phyloP scores from a whole-genome alignment of 768 basidiomycete species.

The Lanmaoa pseudosensibilis region DNA sequence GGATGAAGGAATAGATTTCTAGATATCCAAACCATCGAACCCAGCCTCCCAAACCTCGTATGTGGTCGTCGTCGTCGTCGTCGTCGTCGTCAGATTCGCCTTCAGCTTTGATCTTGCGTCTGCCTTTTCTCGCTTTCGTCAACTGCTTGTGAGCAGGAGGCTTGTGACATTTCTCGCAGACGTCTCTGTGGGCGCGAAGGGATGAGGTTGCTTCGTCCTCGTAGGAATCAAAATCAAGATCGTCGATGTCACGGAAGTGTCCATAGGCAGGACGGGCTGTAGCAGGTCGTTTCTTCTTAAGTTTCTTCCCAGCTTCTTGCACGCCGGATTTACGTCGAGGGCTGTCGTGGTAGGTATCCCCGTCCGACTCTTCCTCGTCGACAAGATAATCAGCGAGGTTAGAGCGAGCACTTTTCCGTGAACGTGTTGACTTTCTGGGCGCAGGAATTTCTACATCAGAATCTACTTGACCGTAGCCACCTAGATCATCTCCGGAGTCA shows the following conservation, averaged over 20 bases:
- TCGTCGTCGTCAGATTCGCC: slow-evolving; percentile 51
- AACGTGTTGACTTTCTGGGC: slow-evolving; percentile 51
- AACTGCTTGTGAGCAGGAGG: slow-evolving; percentile 58
- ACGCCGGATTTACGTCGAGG: slow-evolving; percentile 7
- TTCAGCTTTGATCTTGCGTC: slow-evolving; percentile 42
- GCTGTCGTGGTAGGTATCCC: slow-evolving; percentile 36
- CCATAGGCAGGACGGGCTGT: slow-evolving; percentile 51
- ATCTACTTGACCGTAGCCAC: slow-evolving; percentile 37
- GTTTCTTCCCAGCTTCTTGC: background rate
- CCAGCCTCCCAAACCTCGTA: slow-evolving; percentile 71
- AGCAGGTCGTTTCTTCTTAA: slow-evolving; percentile 35
- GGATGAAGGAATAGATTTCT: background rate
- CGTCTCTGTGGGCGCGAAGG: slow-evolving; percentile 57
- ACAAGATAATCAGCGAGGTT: slow-evolving; percentile 32
- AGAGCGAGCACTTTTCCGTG: slow-evolving; percentile 39
- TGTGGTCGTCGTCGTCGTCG: slow-evolving; percentile 53
- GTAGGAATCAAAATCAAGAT: slow-evolving; percentile 42
- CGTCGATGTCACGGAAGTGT: slow-evolving; percentile 42
- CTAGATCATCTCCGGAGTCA: slow-evolving; percentile 43
- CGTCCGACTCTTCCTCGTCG: slow-evolving; percentile 33
- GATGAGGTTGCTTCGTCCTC: slow-evolving; percentile 58
- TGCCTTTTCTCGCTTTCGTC: slow-evolving; percentile 40
- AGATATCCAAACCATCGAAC: slow-evolving; percentile 68
- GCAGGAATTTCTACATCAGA: slow-evolving; percentile 25
- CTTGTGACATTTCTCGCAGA: slow-evolving; percentile 73